A percentile compares a stretch with the other conserved stretches of the same genome.
phyloP scores from a whole-genome alignment of 306 rosid species.

The Malus orientalis region DNA sequence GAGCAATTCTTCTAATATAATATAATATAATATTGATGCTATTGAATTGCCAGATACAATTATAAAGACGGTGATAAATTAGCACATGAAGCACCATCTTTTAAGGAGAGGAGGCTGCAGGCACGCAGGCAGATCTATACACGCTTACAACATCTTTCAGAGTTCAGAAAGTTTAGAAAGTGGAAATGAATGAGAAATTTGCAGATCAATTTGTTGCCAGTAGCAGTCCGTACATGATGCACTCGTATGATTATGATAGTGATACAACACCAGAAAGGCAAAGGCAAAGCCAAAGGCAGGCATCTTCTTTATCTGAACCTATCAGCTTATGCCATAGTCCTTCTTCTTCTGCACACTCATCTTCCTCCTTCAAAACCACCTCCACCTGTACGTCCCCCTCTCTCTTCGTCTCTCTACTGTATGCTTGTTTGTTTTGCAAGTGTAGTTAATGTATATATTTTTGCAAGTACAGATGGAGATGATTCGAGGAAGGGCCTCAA shows the following conservation, averaged over 20 bases:
- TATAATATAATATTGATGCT: no score
- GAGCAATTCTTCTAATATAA: no score
- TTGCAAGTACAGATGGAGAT: slow-evolving; percentile 16
- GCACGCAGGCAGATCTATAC: no score
- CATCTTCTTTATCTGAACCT: slow-evolving; percentile 21
- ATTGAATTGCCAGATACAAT: no score
- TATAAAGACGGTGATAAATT: no score
- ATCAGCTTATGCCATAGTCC: slow-evolving; percentile 24
- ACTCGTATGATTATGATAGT: slow-evolving; percentile 2
- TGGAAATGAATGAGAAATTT: not conserved
- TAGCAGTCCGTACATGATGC: slow-evolving; percentile 14
- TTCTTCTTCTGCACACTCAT: slow-evolving; percentile 6
- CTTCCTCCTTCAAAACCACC: slow-evolving; percentile 22
- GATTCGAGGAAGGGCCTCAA: slow-evolving; percentile 16
- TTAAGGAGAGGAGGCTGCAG: no score
- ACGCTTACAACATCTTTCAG: no score
- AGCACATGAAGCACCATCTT: no score
- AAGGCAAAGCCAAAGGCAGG: not conserved
- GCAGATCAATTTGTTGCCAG: slow-evolving; percentile 14
- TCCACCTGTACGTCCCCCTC: no score
- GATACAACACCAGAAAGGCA: slow-evolving; percentile 11
- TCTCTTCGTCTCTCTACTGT: not conserved
- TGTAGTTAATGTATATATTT: not conserved
- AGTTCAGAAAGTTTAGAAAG: not conserved
- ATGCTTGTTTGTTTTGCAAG: not conserved